Evolutionary conservation across 257 asterid species (phyloP), one percentile per base, ranked within the genome.

Genomic region (Petrea volubilis): DNA sequence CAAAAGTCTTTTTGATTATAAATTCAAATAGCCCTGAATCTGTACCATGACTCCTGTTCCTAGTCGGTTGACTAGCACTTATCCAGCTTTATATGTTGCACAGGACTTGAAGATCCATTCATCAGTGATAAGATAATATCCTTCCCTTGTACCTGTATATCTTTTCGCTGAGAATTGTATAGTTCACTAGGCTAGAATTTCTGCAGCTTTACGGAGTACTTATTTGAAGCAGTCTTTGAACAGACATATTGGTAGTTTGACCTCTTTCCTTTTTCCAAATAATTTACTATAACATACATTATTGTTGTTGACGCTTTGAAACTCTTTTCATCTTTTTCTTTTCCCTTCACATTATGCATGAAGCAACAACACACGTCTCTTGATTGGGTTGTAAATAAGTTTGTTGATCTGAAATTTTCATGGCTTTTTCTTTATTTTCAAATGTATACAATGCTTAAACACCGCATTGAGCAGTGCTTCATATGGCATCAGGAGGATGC

Each of bases 11-110:
- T 14, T 18, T 17, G 6, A 41, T 9, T 29, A 38, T 44, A 40
- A 66, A 74, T 67, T 59, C 18, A 38, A 17, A 7, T 43, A 14
- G 59, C 36, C 46, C 58, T 67, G 64, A 60, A 7, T 51, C 52
- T 41, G 40, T 9, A 34, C 21, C 21, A 18, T 53, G 24, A n/a
- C 18, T 40, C 43, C 9, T 51, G 33, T 47, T 56, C 17, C 43
- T 55, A 5, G 51, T 7, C 23, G 14, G n/a, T 46, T 52, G 21
- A 46, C n/a, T 65, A 41, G 20, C 52, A 28, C 38, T 55, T 23
- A 25, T 67, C 23, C n/a, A 64, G 49, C 51, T 31, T 67, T 44
- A 34, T 61, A 31, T 29, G 34, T n/a, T 51, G 51, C 29, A 50
- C 28, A 47, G 65, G 25, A 8, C 57, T 62, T 44, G 50, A n/a